A percentile compares a stretch with the other conserved stretches of the same genome.
phyloP scores from a whole-genome alignment of 306 rosid genomes.

The Inga oerstediana region DNA sequence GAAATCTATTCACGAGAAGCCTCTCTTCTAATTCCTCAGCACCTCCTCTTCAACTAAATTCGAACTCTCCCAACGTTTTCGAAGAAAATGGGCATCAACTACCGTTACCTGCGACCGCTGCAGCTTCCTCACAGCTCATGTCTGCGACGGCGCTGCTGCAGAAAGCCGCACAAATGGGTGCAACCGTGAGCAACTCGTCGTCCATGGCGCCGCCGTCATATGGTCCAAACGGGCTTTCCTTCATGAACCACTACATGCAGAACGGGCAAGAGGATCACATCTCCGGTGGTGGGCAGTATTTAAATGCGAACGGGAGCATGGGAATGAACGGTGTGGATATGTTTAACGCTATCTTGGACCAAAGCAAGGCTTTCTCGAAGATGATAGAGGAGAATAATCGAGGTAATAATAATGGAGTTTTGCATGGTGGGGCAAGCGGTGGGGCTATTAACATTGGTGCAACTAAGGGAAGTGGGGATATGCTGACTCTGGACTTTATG shows the following conservation, averaged over 20 bases:
- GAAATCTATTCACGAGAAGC: conserved; percentile 31
- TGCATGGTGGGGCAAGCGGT: conserved; percentile 36
- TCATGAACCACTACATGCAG: conserved; percentile 49
- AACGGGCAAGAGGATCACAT: conserved; percentile 28
- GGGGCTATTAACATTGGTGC: conserved; percentile 25
- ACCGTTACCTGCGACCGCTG: background rate
- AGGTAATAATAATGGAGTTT: conserved; percentile 9
- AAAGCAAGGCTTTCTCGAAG: conserved; percentile 52
- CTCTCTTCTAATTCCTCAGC: conserved; percentile 34
- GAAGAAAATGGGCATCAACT: conserved; percentile 42
- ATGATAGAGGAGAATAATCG: conserved; percentile 48
- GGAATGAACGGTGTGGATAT: conserved; percentile 50
- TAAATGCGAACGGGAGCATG: conserved; percentile 21
- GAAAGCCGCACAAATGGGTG: conserved; percentile 91
- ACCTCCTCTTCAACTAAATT: conserved; percentile 40
- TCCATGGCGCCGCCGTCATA: conserved; percentile 56
- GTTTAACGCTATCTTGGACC: conserved; percentile 60
- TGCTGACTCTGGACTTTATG: conserved; percentile 76
- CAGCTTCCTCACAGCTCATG: conserved; percentile 46
- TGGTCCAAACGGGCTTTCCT: conserved; percentile 33
- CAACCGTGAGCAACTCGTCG: conserved; percentile 47
- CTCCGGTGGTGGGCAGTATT: conserved; percentile 31
- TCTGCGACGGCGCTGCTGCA: conserved; percentile 83
- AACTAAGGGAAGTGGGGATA: conserved; percentile 44
- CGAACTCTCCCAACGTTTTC: conserved; percentile 31